Percentiles rank a stretch among this genome's conserved stretches.
Evolutionary conservation across 169 alveolate genomes (phyloP).

Genomic region (Eimeria praecox): DNA sequence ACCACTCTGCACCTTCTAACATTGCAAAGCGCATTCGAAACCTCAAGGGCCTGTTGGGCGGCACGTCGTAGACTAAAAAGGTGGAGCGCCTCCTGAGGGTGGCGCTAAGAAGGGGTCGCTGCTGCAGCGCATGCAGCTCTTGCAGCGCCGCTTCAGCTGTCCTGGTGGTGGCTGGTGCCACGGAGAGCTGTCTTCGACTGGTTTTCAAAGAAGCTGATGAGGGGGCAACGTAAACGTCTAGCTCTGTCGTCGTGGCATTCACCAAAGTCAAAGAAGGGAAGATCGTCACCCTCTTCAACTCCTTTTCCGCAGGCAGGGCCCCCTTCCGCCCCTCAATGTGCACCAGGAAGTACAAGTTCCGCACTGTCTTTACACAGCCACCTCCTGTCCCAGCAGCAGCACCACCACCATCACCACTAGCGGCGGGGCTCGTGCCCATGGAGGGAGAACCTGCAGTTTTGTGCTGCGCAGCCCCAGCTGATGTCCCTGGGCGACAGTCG

Average conservation of each 20-base stretch:
- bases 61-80: slow-evolving; percentile 77
- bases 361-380: slow-evolving; percentile 82
- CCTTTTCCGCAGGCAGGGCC: slow-evolving; percentile 91
- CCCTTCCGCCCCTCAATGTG: slow-evolving; percentile 86
- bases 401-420: background rate
- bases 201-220: background rate
- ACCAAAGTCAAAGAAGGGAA: slow-evolving; percentile 91
- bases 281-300: slow-evolving; percentile 87
- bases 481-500: slow-evolving; percentile 34
- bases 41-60: slow-evolving; percentile 65
- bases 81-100: slow-evolving; percentile 71
- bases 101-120: slow-evolving; percentile 60
- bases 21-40: slow-evolving; percentile 67
- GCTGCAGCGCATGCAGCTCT: slow-evolving; percentile 79
- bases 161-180: background rate
- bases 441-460: background rate
- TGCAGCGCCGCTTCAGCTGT: slow-evolving; percentile 49
- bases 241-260: slow-evolving; percentile 89
- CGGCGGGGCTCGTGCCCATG: too few species aligned
- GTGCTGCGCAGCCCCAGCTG: background rate
- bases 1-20: slow-evolving; percentile 79
- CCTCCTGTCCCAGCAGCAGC: slow-evolving; percentile 73
- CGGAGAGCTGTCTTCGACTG: slow-evolving; percentile 64
- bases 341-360: slow-evolving; percentile 89
- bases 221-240: slow-evolving; percentile 84